A percentile compares a stretch with the other conserved stretches of the same genome.
These are phyloP conservation scores for Xylariaceae sp. DNA, from an alignment of 2,329 filamentous ascomycete species.

Conservation along the genomic window DNA sequence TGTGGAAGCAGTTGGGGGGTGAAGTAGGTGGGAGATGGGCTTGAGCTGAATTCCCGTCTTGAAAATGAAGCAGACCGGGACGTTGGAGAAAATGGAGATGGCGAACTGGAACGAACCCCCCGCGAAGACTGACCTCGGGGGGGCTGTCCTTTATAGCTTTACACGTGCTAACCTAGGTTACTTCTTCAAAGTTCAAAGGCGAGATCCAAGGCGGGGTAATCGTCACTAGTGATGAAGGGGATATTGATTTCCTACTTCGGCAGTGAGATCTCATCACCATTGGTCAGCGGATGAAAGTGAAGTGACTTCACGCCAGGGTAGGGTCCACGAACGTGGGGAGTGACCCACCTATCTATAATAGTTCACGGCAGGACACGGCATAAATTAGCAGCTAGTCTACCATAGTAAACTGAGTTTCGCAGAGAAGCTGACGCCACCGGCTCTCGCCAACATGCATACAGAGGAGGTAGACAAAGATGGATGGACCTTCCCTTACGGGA, in stretches of 20 bases:
- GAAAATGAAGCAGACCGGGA: not conserved
- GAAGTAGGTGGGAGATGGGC: not conserved
- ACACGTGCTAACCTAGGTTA: too few relatives aligned
- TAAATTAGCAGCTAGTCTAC: too few relatives aligned
- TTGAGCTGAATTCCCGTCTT: not conserved
- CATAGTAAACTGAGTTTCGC: too few relatives aligned
- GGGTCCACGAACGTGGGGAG: too few relatives aligned
- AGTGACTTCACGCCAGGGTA: not conserved
- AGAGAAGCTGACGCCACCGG: too few relatives aligned
- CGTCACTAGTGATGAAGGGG: slow-evolving; percentile 4
- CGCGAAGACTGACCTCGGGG: too few relatives aligned
- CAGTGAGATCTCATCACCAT: slow-evolving; percentile 1
- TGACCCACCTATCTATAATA: too few relatives aligned
- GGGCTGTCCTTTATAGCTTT: slow-evolving; percentile 20
- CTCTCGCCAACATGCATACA: too few relatives aligned
- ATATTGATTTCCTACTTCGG: slow-evolving; percentile 10
- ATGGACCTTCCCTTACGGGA: too few relatives aligned
- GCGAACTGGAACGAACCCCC: not conserved
- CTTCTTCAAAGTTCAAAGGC: too few relatives aligned
- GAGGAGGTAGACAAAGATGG: too few relatives aligned
- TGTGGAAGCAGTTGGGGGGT: not conserved
- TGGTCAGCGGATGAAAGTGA: slow-evolving; percentile 2
- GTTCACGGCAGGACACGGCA: too few relatives aligned
- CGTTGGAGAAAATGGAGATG: not conserved
- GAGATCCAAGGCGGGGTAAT: slow-evolving; percentile 12